Base-by-base conservation (phyloP, 1,139 yeast genomes). In the Meyerozyma athensensis region DNA sequence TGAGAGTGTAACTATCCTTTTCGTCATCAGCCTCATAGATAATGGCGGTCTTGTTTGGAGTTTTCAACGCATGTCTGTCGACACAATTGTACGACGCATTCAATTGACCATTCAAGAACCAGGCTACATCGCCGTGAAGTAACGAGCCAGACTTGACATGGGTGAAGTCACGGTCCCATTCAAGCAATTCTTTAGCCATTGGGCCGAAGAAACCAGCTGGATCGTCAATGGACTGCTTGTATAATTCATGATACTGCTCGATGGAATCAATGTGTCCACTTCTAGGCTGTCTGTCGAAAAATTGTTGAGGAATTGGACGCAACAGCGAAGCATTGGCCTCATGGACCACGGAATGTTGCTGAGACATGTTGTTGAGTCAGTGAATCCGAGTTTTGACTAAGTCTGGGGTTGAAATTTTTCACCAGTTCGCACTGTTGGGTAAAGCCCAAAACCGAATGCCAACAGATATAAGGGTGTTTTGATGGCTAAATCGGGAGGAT, bases 1-100 rank as follows among this genome's bases (percentile, higher is more conserved):
- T 87, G 59, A 90, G 73, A 43, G 65, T 72, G 56, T 77, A 73
- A 50, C 81, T 77, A 49, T 89, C 95, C 37, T 65, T 66, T 61
- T 87, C 95, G 51, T 86, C 94, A 61, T 92, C 98, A 40, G 97
- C 97, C 69, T 92, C 98, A 68, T 86, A 90, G 52, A 90, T 84
- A 46, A 92, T 70, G 43, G 98, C 98, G 24, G 79, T 74, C 69
- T 89, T 87, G 58, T 87, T 78, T 42, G 98, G 98, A 58, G 76
- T 83, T 40, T 74, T 74, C 48, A 84, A 75, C 7, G 98, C 98
- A 58, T 87, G 95, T 70, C 97, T 81, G 66, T 92, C 98, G 50
- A 92, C 96, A 76, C 96, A 86, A 72, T 92, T 92, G 71, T 83
- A 90, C 43, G 87, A 75, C 36, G 98, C 97, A 58, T 92, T 92